Percentiles rank a stretch among this genome's conserved stretches.
Conservation (phyloP, 192 early-diverging fungal species). For the Gryganskiella cystojenkinii region DNA sequence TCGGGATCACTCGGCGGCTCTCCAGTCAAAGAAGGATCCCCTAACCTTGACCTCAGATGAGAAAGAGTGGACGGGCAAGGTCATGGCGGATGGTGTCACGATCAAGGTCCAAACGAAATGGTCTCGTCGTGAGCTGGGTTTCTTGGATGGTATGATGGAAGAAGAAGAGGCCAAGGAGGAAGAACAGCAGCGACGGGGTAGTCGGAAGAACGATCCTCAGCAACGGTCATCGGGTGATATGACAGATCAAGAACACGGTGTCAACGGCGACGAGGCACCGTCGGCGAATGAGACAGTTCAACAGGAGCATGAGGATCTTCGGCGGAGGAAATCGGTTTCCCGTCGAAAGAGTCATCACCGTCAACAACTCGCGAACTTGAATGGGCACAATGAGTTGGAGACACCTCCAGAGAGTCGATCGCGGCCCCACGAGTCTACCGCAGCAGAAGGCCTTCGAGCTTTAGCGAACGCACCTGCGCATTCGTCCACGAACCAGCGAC, state of each 20-base stretch:
- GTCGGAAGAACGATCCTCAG: not conserved
- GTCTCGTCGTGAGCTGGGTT: conserved; percentile 40
- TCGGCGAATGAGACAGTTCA: not conserved
- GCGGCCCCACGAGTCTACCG: not conserved
- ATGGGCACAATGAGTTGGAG: not conserved
- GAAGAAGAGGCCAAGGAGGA: conserved; percentile 5
- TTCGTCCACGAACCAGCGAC: conserved; percentile 1
- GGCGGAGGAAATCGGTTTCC: not conserved
- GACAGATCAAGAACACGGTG: not conserved
- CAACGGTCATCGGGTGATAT: not conserved
- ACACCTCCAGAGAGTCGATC: not conserved
- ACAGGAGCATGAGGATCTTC: not conserved
- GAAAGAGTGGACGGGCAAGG: conserved; percentile 39
- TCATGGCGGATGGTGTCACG: conserved; percentile 38
- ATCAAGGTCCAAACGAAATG: conserved; percentile 19
- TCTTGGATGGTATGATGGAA: conserved; percentile 42
- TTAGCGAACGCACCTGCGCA: too few species aligned
- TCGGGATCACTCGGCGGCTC: conserved; percentile 19
- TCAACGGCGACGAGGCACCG: not conserved
- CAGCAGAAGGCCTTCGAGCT: too few species aligned
- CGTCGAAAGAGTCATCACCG: conserved; percentile 23
- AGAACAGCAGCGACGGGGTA: not conserved
- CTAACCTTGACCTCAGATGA: not conserved
- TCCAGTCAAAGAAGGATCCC: conserved; percentile 2
- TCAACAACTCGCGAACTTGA: conserved; percentile 13